Evolutionary conservation across 805 yeast species (phyloP).

Genomic region (Ogataea henricii): DNA sequence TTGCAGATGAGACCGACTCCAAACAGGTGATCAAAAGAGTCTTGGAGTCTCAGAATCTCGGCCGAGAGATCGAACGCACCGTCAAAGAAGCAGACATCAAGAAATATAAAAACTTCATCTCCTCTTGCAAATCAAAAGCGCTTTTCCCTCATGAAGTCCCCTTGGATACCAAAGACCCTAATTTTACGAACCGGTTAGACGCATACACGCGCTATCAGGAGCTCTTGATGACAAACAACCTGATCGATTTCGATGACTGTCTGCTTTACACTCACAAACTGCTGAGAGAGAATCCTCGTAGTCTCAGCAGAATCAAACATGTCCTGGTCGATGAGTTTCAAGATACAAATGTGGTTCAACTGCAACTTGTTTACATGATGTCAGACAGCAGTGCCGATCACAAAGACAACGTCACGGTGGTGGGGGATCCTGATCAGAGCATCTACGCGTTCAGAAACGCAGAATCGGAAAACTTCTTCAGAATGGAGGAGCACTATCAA

Average conservation of each 20-base stretch:
- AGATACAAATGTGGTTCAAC: conserved; percentile 81
- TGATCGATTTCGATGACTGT: conserved; percentile 85
- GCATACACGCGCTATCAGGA: conserved; percentile 58
- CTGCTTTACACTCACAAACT: conserved; percentile 56
- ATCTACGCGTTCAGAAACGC: conserved; percentile 90
- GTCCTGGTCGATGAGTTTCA: conserved; percentile 93
- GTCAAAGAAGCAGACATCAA: conserved; percentile 42
- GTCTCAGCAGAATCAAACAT: conserved; percentile 56
- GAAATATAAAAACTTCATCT: conserved; percentile 46
- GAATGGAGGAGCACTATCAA: conserved; percentile 46
- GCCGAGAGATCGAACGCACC: conserved; percentile 13
- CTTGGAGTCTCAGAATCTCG: conserved; percentile 12
- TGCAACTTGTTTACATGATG: conserved; percentile 61
- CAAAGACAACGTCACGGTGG: conserved; percentile 71
- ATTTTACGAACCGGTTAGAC: conserved; percentile 36
- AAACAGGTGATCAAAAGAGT: conserved; percentile 46
- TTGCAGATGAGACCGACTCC: conserved; percentile 70
- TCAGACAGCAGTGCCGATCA: conserved; percentile 41
- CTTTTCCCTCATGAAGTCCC: conserved; percentile 41
- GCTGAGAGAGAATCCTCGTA: conserved; percentile 43
- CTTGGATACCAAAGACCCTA: conserved; percentile 24
- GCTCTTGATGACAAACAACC: conserved; percentile 41
- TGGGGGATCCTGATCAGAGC: conserved; percentile 96
- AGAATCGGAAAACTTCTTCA: conserved; percentile 61
- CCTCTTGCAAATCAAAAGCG: conserved; percentile 58